These are phyloP conservation scores for Oryza australiensis DNA, from an alignment of 176 grass and related monocot genomes.

Conservation along the genomic window DNA sequence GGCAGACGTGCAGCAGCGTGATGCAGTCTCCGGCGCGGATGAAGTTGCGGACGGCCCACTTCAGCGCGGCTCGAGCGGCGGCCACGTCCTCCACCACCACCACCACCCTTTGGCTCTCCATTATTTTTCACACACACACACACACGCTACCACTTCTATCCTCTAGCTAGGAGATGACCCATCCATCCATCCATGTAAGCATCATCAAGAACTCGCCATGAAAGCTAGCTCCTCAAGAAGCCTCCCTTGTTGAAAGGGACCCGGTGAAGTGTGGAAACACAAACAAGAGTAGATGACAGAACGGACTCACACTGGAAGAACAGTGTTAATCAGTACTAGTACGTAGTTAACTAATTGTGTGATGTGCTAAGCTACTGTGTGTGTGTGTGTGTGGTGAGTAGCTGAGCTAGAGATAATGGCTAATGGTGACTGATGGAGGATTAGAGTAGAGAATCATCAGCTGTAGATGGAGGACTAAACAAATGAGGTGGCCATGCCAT, in stretches of 20 bases:
- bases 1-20: slow-evolving; percentile 88
- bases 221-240: not conserved
- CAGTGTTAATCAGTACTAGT: not conserved
- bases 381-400: not conserved
- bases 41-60: slow-evolving; percentile 87
- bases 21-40: slow-evolving; percentile 82
- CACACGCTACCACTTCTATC: not conserved
- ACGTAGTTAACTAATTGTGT: not conserved
- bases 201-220: not conserved
- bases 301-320: not conserved
- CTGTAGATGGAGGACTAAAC: slow-evolving; percentile 23
- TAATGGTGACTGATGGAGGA: slow-evolving; percentile 18
- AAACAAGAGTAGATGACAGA: not conserved
- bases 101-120: slow-evolving; percentile 87
- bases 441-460: not conserved
- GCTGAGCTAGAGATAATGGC: not conserved
- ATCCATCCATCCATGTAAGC: not conserved
- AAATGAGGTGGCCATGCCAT: not conserved
- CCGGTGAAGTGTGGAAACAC: not conserved
- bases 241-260: not conserved
- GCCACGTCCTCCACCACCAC: slow-evolving; percentile 84
- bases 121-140: not conserved
- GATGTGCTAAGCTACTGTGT: not conserved
- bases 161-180: not conserved
- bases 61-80: slow-evolving; percentile 62